phyloP scores from a whole-genome alignment of 495 filamentous ascomycete species.

The Pyronema domesticum region DNA sequence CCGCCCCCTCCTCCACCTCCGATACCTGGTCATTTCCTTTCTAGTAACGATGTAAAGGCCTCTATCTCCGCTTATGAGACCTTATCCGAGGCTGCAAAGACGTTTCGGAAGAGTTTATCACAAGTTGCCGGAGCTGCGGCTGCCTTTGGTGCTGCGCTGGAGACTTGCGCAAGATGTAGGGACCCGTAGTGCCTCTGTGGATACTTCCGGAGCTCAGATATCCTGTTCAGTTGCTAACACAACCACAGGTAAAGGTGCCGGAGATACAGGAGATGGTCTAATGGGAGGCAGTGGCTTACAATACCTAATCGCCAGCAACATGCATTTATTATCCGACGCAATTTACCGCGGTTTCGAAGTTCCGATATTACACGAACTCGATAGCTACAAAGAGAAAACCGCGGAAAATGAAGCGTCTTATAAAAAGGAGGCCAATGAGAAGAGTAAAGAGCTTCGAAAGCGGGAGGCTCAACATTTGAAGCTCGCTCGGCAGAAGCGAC shows the following conservation, averaged over 20 bases:
- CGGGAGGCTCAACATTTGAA: conserved; percentile 44
- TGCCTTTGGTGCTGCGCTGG: conserved; percentile 42
- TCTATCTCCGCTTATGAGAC: conserved; percentile 44
- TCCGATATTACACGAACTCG: conserved; percentile 44
- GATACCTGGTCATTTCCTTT: conserved; percentile 37
- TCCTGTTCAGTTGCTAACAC: conserved; percentile 31
- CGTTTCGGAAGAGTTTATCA: conserved; percentile 40
- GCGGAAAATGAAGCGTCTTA: conserved; percentile 43
- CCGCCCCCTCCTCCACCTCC: conserved; percentile 39
- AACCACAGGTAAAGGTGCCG: conserved; percentile 34
- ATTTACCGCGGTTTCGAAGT: conserved; percentile 50
- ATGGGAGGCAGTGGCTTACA: conserved; percentile 43
- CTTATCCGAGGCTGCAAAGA: conserved; percentile 39
- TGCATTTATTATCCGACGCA: conserved; percentile 43
- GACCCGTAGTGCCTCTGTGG: too few species aligned
- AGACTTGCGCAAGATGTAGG: conserved; percentile 45
- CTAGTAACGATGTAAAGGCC: conserved; percentile 40
- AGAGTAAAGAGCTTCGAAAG: conserved; percentile 37
- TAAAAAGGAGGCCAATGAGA: conserved; percentile 31
- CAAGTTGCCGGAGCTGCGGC: conserved; percentile 39
- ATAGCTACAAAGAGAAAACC: conserved; percentile 39
- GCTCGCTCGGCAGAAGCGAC: conserved; percentile 35
- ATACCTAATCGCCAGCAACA: conserved; percentile 46
- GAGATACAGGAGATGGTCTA: conserved; percentile 39
- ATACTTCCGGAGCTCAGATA: neutral